phyloP scores from a whole-genome alignment of 1,284 basidiomycete genomes.

The Neonothopanus nambi region DNA sequence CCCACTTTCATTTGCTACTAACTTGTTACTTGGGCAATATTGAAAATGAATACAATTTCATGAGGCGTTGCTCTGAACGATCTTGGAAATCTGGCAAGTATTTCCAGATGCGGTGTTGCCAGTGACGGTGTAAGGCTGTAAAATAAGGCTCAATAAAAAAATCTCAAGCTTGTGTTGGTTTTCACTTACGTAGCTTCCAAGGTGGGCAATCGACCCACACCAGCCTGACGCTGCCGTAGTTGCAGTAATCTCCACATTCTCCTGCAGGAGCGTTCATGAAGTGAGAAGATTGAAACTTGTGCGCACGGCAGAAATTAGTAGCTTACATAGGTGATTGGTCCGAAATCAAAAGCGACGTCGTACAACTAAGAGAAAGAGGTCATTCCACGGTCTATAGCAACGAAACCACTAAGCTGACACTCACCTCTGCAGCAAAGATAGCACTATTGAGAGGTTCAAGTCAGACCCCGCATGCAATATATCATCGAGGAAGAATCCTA shows the following conservation, averaged over 20 bases:
- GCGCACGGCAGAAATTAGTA: not conserved
- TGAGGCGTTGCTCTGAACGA: slow-evolving; percentile 25
- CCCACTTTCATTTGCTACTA: too few relatives aligned
- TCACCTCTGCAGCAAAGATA: slow-evolving; percentile 27
- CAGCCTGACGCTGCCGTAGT: slow-evolving; percentile 28
- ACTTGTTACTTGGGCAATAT: too few relatives aligned
- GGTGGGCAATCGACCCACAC: slow-evolving; percentile 23
- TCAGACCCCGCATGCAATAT: not conserved
- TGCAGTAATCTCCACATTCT: slow-evolving; percentile 29
- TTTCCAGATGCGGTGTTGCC: slow-evolving; percentile 25
- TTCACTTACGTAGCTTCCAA: slow-evolving; percentile 26
- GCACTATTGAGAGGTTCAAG: slow-evolving; percentile 13
- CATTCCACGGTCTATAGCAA: not conserved
- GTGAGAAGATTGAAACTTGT: not conserved
- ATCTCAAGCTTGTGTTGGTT: not conserved
- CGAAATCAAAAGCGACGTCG: slow-evolving; percentile 29
- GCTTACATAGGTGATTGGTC: slow-evolving; percentile 28
- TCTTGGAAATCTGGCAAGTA: slow-evolving; percentile 25
- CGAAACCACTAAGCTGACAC: not conserved
- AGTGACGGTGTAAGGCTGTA: slow-evolving; percentile 25
- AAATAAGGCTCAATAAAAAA: not conserved
- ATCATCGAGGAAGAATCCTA: slow-evolving; percentile 14
- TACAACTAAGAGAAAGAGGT: slow-evolving; percentile 19
- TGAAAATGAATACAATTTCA: too few relatives aligned
- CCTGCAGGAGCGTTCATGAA: slow-evolving; percentile 13